Conservation (phyloP, 139 green algal genomes). For the Spirogloea muscicola region DNA sequence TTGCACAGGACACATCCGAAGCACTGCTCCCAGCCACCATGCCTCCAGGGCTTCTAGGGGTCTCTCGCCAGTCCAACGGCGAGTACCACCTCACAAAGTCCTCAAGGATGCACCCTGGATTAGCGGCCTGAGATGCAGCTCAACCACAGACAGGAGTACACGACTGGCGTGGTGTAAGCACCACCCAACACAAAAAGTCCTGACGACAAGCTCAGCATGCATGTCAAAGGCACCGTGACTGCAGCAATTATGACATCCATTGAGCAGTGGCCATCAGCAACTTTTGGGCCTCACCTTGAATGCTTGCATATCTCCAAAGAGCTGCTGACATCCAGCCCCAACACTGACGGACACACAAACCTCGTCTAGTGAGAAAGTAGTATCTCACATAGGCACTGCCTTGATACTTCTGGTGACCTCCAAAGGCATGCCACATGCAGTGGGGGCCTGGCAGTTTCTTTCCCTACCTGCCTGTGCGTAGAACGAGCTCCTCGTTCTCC, state of each 20-base stretch:
- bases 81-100: slow-evolving; percentile 87
- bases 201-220: neutral
- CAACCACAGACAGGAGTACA: neutral
- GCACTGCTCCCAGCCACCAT: too few relatives aligned
- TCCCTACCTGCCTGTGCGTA: slow-evolving; percentile 39
- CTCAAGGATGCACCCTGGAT: slow-evolving; percentile 66
- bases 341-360: slow-evolving; percentile 17
- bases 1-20: too few relatives aligned
- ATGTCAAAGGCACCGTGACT: neutral
- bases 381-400: neutral
- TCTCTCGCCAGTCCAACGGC: slow-evolving; percentile 57
- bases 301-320: slow-evolving; percentile 46
- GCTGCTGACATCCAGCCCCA: slow-evolving; percentile 44
- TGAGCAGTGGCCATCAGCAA: neutral
- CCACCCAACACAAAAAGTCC: neutral
- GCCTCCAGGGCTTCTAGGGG: neutral
- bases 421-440: neutral
- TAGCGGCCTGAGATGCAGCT: slow-evolving; percentile 82
- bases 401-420: neutral
- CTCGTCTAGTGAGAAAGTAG: neutral
- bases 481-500: slow-evolving; percentile 42
- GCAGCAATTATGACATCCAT: neutral
- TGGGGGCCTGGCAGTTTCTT: neutral
- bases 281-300: slow-evolving; percentile 36
- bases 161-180: neutral